phyloP scores from a whole-genome alignment of 2,329 filamentous ascomycete species.

The Cordyceps tenuipes region DNA sequence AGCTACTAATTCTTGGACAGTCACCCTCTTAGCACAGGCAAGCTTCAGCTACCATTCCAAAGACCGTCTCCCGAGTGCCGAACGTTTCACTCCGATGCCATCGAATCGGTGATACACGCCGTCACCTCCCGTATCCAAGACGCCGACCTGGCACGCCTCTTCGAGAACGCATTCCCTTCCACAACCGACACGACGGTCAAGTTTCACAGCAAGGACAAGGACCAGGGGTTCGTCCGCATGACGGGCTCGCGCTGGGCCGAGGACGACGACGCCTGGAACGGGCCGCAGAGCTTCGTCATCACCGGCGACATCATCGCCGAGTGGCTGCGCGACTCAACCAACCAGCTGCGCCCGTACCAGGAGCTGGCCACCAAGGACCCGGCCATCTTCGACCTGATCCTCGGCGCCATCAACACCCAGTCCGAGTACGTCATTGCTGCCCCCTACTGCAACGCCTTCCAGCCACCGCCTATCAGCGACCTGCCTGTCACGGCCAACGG shows the following conservation, averaged over 20 bases:
- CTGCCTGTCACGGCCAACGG: conserved; percentile 66
- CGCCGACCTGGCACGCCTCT: conserved; percentile 80
- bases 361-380: conserved; percentile 72
- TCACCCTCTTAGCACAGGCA: conserved; percentile 69
- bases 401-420: conserved; percentile 94
- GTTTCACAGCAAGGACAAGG: conserved; percentile 65
- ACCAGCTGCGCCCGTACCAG: conserved; percentile 89
- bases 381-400: conserved; percentile 67
- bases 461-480: conserved; percentile 79
- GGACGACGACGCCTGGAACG: conserved; percentile 64
- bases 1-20: conserved; percentile 36
- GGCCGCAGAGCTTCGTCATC: conserved; percentile 85
- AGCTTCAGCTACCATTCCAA: conserved; percentile 75
- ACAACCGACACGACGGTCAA: conserved; percentile 83
- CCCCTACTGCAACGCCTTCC: conserved; percentile 97
- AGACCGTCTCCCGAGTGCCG: conserved; percentile 73
- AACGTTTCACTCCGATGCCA: conserved; percentile 78
- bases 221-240: conserved; percentile 28
- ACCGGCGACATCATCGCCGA: conserved; percentile 90
- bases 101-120: conserved; percentile 81
- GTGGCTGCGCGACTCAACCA: conserved; percentile 87
- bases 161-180: conserved; percentile 68
- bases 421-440: conserved; percentile 88
- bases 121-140: conserved; percentile 73
- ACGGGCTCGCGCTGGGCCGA: conserved; percentile 21